These are phyloP conservation scores for Wickerhamiella dianesei DNA, from an alignment of 805 yeast species.

Conservation along the genomic window DNA sequence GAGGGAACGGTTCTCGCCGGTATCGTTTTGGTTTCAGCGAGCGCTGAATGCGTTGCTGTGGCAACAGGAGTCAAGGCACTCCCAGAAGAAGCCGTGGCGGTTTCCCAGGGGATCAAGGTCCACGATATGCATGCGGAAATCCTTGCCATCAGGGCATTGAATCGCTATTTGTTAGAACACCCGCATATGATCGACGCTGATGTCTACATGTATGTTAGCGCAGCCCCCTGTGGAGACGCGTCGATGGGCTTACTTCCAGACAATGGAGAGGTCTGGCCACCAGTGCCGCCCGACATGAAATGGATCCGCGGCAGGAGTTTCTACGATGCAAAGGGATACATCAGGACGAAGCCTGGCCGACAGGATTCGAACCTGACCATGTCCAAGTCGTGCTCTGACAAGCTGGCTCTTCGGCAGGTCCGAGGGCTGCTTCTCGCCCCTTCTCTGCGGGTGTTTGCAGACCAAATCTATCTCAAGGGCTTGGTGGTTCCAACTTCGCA, in stretches of 20 bases:
- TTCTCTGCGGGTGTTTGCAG: conserved; percentile 13
- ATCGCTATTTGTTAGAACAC: conserved; percentile 35
- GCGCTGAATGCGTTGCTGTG: conserved; percentile 32
- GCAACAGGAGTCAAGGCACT: conserved; percentile 76
- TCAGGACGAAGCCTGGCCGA: conserved; percentile 90
- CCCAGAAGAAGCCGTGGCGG: conserved; percentile 38
- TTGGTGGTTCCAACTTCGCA: conserved; percentile 21
- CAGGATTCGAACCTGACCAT: conserved; percentile 55
- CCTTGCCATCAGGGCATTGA: conserved; percentile 56
- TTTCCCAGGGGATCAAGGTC: conserved; percentile 44
- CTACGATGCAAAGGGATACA: conserved; percentile 35
- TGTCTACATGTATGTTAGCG: conserved; percentile 10
- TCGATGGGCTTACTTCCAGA: conserved; percentile 48
- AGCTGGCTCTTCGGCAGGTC: conserved; percentile 49
- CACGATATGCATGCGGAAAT: conserved; percentile 93
- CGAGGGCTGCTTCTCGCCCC: conserved; percentile 26
- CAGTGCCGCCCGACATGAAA: conserved; percentile 5
- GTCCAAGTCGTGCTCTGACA: conserved; percentile 86
- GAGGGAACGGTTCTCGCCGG: conserved; percentile 86
- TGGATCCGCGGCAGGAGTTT: conserved; percentile 16
- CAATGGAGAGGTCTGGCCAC: conserved; percentile 10
- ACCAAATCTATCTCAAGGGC: conserved; percentile 17
- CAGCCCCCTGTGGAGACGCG: conserved; percentile 18
- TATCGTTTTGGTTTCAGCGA: conserved; percentile 31
- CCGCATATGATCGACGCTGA: conserved; percentile 11